phyloP scores from a whole-genome alignment of 768 basidiomycete genomes.

The Hemileccinum rubropunctum region DNA sequence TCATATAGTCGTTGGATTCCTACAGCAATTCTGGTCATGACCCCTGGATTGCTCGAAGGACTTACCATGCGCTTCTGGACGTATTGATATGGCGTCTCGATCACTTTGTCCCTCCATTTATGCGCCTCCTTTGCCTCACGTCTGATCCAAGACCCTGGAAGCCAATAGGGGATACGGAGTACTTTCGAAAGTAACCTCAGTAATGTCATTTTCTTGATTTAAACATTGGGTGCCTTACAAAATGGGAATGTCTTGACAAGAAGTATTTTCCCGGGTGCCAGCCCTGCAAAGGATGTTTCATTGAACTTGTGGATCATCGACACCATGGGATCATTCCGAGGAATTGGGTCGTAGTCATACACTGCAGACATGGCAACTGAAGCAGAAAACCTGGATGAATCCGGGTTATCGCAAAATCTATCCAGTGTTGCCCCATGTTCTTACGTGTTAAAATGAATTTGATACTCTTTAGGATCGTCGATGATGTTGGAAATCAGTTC shows the following conservation, averaged over 20 bases:
- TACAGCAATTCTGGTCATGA: background rate
- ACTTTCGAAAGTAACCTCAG: slow-evolving; percentile 8
- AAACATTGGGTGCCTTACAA: background rate
- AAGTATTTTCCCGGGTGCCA: background rate
- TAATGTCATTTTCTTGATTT: background rate
- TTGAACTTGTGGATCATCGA: background rate
- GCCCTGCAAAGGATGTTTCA: background rate
- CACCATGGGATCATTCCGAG: slow-evolving; percentile 5
- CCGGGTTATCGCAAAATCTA: background rate
- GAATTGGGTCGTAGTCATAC: slow-evolving; percentile 4
- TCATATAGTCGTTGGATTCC: background rate
- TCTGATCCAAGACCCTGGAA: slow-evolving; percentile 11
- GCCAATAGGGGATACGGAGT: slow-evolving; percentile 18
- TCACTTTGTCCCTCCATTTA: background rate
- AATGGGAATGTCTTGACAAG: slow-evolving; percentile 6
- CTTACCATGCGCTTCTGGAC: background rate
- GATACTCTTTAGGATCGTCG: background rate
- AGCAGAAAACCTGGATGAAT: background rate
- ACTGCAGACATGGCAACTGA: slow-evolving; percentile 1
- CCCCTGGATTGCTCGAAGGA: background rate
- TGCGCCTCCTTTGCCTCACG: background rate
- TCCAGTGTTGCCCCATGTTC: background rate
- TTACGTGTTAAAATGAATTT: background rate
- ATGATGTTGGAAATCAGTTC: slow-evolving; percentile 1
- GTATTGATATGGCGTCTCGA: slow-evolving; percentile 2